Percentiles rank a stretch among this genome's conserved stretches.
Evolutionary conservation across 2,329 filamentous ascomycete genomes (phyloP).

Genomic region (Alternaria alternata): DNA sequence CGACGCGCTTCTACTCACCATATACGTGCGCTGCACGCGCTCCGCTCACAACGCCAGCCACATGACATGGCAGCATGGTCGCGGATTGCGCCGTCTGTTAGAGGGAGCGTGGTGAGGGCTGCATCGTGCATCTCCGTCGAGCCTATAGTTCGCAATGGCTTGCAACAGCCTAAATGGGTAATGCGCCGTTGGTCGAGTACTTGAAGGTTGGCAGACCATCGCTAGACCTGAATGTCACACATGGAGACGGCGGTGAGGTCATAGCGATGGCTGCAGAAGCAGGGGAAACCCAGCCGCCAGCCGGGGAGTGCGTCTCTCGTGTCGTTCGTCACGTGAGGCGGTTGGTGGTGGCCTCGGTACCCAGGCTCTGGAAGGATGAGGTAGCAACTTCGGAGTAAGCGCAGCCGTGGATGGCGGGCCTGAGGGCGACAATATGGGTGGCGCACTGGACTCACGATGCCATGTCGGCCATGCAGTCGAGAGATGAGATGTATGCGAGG

Average conservation of each 20-base stretch:
- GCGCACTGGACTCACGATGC: slow-evolving; percentile 14
- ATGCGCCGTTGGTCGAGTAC: slow-evolving; percentile 38
- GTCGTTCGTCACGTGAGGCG: slow-evolving; percentile 22
- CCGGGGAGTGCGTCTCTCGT: slow-evolving; percentile 14
- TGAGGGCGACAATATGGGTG: slow-evolving; percentile 5
- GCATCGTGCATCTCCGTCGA: slow-evolving; percentile 29
- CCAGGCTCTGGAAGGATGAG: neutral
- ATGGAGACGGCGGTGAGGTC: slow-evolving; percentile 23
- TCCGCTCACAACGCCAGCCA: slow-evolving; percentile 12
- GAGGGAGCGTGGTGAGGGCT: slow-evolving; percentile 25
- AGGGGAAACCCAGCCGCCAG: slow-evolving; percentile 21
- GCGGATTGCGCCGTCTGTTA: slow-evolving; percentile 15
- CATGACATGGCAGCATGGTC: slow-evolving; percentile 13
- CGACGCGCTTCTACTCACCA: slow-evolving; percentile 12
- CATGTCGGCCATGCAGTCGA: slow-evolving; percentile 36
- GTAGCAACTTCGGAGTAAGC: slow-evolving; percentile 8
- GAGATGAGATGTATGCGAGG: slow-evolving; percentile 36
- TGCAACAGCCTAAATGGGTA: slow-evolving; percentile 46
- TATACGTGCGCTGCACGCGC: slow-evolving; percentile 17
- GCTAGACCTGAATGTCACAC: slow-evolving; percentile 20
- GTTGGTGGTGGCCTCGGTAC: slow-evolving; percentile 2
- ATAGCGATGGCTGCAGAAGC: slow-evolving; percentile 20
- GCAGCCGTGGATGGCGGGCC: slow-evolving; percentile 12
- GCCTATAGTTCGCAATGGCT: slow-evolving; percentile 22
- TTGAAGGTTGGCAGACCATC: slow-evolving; percentile 26